Evolutionary conservation across 192 early-diverging fungal species (phyloP).

Genomic region (Coemansia sp.): DNA sequence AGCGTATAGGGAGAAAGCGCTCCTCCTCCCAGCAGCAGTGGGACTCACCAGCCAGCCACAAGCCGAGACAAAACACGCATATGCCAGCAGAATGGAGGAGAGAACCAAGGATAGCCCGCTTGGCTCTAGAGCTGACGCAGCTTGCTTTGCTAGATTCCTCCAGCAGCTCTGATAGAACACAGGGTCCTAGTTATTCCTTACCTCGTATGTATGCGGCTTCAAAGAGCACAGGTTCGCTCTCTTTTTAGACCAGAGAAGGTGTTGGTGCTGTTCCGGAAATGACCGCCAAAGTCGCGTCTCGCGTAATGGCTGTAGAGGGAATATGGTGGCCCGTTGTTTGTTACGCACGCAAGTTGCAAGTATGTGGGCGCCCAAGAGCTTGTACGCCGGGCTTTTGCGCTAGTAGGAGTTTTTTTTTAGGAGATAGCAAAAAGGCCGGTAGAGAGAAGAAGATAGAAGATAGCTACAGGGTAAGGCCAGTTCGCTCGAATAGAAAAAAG

Average conservation of each 20-base stretch:
- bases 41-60: not conserved
- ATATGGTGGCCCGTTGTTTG: constrained; percentile 2
- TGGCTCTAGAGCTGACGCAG: not conserved
- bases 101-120: not conserved
- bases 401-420: not conserved
- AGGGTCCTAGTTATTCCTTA: not conserved
- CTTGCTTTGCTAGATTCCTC: not conserved
- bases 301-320: not conserved
- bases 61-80: not conserved
- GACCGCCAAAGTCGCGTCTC: not conserved
- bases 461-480: not conserved
- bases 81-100: not conserved
- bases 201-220: constrained; percentile 5
- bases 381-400: not conserved
- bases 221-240: not conserved
- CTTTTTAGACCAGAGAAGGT: not conserved
- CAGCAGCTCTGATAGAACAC: not conserved
- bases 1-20: not conserved
- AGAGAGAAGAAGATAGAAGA: not conserved
- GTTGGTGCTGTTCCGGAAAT: not conserved
- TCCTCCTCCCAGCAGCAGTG: not conserved
- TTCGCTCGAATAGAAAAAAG: not conserved
- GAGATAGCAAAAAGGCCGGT: not conserved
- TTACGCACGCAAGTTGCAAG: not conserved
- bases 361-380: not conserved